These are phyloP conservation scores for Fusarium sp. DNA, from an alignment of 2,329 filamentous ascomycete genomes.

Conservation along the genomic window DNA sequence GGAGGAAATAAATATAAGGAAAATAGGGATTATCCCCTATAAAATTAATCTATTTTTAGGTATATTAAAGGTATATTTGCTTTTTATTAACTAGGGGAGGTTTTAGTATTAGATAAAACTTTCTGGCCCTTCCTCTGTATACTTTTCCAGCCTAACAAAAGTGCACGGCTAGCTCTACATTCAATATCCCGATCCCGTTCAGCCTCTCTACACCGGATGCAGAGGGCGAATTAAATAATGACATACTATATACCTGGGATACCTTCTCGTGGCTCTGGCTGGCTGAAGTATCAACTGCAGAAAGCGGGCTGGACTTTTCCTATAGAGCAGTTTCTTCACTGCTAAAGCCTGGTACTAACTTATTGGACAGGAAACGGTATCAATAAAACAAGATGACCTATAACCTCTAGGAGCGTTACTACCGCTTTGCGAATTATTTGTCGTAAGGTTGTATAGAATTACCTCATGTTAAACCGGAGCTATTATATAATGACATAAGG, in stretches of 20 bases:
- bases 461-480: neutral
- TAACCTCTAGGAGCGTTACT: slow-evolving; percentile 9
- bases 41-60: too few relatives aligned
- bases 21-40: too few relatives aligned
- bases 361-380: slow-evolving; percentile 6
- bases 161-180: slow-evolving; percentile 11
- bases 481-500: too few relatives aligned
- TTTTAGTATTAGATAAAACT: too few relatives aligned
- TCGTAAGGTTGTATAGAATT: slow-evolving; percentile 28
- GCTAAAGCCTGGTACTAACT: slow-evolving; percentile 9
- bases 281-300: slow-evolving; percentile 33
- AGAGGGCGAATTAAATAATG: slow-evolving; percentile 14
- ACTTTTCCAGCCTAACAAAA: slow-evolving; percentile 24
- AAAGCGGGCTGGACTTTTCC: slow-evolving; percentile 9
- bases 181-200: slow-evolving; percentile 8
- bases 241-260: slow-evolving; percentile 28
- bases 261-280: slow-evolving; percentile 30
- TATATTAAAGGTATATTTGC: too few relatives aligned
- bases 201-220: slow-evolving; percentile 8
- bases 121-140: too few relatives aligned
- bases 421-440: neutral
- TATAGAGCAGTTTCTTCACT: neutral
- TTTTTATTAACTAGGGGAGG: too few relatives aligned
- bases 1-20: too few relatives aligned
- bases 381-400: slow-evolving; percentile 13